phyloP scores from a whole-genome alignment of 1,284 basidiomycete species.

The Lentinula novae-zelandiae region DNA sequence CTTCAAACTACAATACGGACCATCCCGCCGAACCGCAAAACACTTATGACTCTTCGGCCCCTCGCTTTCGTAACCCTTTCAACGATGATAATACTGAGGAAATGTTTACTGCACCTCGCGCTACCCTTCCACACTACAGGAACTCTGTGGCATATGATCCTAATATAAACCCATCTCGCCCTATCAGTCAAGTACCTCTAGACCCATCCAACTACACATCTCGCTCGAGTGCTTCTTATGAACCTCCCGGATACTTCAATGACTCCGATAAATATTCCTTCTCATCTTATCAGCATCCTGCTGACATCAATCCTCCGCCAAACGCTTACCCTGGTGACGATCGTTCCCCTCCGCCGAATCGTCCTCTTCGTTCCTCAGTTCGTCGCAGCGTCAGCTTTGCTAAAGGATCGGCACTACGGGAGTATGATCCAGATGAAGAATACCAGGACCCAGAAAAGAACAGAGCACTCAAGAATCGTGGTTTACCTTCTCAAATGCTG shows the following conservation, averaged over 20 bases:
- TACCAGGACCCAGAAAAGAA: slow-evolving; percentile 24
- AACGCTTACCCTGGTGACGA: slow-evolving; percentile 29
- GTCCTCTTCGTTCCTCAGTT: slow-evolving; percentile 21
- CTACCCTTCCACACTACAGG: not conserved
- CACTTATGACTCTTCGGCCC: not conserved
- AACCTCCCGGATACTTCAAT: not conserved
- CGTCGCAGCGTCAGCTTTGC: slow-evolving; percentile 31
- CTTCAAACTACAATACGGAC: not conserved
- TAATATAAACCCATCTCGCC: not conserved
- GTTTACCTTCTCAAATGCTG: slow-evolving; percentile 46
- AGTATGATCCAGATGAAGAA: slow-evolving; percentile 25
- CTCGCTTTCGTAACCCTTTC: not conserved
- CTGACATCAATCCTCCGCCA: slow-evolving; percentile 51
- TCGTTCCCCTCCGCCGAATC: slow-evolving; percentile 8
- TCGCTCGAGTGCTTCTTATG: slow-evolving; percentile 16
- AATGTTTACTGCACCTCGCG: not conserved
- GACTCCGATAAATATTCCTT: slow-evolving; percentile 35
- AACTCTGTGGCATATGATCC: not conserved
- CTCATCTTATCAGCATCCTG: slow-evolving; percentile 55
- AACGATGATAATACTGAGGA: not conserved
- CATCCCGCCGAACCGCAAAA: not conserved
- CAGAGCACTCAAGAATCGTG: slow-evolving; percentile 34
- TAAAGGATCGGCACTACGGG: slow-evolving; percentile 20
- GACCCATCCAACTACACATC: slow-evolving; percentile 5
- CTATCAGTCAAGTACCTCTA: slow-evolving; percentile 15